phyloP scores from a whole-genome alignment of 2,329 filamentous ascomycete genomes.

The Nigrograna mackinnonii region DNA sequence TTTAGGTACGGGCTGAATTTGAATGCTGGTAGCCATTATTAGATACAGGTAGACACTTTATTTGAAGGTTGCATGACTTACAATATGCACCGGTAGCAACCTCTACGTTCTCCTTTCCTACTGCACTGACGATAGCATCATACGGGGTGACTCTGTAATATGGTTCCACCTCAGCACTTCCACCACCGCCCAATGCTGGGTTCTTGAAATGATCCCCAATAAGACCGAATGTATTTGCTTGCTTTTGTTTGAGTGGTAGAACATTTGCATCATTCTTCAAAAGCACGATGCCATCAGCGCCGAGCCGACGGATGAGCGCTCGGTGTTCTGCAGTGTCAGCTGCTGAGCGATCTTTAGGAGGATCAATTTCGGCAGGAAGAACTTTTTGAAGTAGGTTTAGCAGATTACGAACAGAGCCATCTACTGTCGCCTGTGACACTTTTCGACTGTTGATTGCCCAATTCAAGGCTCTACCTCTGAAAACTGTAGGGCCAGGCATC shows the following conservation, averaged over 20 bases:
- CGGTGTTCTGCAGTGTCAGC: background rate
- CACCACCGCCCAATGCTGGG: background rate
- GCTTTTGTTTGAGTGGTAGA: background rate
- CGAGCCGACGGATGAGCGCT: background rate
- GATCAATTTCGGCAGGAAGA: background rate
- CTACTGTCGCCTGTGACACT: background rate
- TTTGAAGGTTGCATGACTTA: too few species aligned
- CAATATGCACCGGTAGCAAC: background rate
- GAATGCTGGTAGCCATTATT: too few species aligned
- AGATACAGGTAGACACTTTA: too few species aligned
- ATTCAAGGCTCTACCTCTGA: background rate
- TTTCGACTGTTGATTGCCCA: background rate
- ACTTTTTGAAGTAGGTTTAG: background rate
- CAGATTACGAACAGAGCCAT: background rate
- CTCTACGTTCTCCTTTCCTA: background rate
- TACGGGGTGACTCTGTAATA: conserved; percentile 1
- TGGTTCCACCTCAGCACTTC: background rate
- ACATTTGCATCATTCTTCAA: background rate
- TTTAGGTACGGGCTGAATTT: background rate
- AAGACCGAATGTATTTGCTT: background rate
- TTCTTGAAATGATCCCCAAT: background rate
- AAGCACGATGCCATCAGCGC: background rate
- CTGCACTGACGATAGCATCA: background rate
- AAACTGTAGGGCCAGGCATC: background rate
- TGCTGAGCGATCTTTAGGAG: background rate